Evolutionary conservation across 2,329 filamentous ascomycete genomes (phyloP).

Genomic region (Fusarium graminum): DNA sequence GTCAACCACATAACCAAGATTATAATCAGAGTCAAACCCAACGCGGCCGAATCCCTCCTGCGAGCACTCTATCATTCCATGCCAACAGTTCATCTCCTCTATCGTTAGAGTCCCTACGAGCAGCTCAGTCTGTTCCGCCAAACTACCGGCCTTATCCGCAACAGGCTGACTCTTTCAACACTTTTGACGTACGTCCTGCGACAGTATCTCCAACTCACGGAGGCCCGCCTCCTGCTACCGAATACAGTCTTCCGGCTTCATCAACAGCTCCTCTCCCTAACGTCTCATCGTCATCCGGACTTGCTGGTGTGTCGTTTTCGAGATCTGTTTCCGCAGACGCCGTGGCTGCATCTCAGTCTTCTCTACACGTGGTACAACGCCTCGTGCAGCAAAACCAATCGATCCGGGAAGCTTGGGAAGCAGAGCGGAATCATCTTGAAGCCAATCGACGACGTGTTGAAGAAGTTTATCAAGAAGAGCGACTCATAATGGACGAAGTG

Average conservation of each 20-base stretch:
- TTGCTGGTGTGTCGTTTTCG: conserved; percentile 46
- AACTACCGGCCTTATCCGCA: conserved; percentile 27
- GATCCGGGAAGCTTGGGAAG: conserved; percentile 65
- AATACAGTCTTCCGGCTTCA: conserved; percentile 37
- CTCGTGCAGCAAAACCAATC: conserved; percentile 59
- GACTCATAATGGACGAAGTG: conserved; percentile 66
- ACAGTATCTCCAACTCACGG: conserved; percentile 39
- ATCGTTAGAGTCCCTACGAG: conserved; percentile 46
- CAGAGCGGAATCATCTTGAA: conserved; percentile 66
- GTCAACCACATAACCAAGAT: conserved; percentile 34
- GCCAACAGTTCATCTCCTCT: conserved; percentile 38
- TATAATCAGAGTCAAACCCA: conserved; percentile 36
- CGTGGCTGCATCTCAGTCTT: conserved; percentile 50
- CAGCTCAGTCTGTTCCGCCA: conserved; percentile 39
- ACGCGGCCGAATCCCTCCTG: conserved; percentile 43
- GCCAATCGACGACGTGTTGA: conserved; percentile 66
- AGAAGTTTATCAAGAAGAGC: conserved; percentile 68
- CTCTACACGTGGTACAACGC: conserved; percentile 56
- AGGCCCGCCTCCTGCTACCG: conserved; percentile 27
- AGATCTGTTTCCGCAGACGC: conserved; percentile 51
- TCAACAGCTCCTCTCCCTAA: conserved; percentile 44
- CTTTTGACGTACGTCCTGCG: conserved; percentile 27
- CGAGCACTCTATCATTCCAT: conserved; percentile 42
- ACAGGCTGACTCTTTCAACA: conserved; percentile 36
- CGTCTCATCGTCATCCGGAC: conserved; percentile 35